Base-by-base conservation (phyloP, 1,284 basidiomycete species). In the Leccinum angustisporum region DNA sequence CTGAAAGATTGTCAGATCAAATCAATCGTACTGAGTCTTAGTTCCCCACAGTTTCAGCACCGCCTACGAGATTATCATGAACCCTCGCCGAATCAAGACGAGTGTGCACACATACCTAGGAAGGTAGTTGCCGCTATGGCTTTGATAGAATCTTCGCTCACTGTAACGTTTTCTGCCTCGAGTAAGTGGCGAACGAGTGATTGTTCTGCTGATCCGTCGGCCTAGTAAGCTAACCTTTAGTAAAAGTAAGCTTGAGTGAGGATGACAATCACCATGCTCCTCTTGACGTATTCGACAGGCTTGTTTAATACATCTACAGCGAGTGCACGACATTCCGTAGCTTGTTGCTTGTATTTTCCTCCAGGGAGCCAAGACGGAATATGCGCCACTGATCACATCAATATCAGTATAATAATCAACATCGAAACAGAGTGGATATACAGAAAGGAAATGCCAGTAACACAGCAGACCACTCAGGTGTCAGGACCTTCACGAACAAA, bases 331-430 rank as follows among this genome's bases (percentile, higher is more conserved):
- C 71, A 68, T 36, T 71, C 66, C 9, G 55, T 61, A 25, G 74
- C 74, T 5, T 53, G 58, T 55, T 63, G 67, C 34, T 75, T 72
- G 57, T 72, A 74, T 8, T 16, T 31, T 4, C 73, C 70, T 10
- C 78, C 76, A 0, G 79, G 78, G 18, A 79, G 58, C 76, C 76
- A 81, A 1, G 69, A 59, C 0, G 79, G 79, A 46, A 80, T 61
- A 27, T 67, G 13, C 62, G 59, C 56, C 62, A 76, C 71, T 72
- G 10, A 48, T 10, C 46, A 34, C 27, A 1, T 52, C 13, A 65
- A 74, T 21, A 67, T 60, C 66, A 67, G 25, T n/a, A 6, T 25
- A 36, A 16, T 5, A 71, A 72, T 34, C 61, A 67, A 50, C 50
- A 63, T 46, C 5, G 16, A 13, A 54, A 25, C 13, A 2, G n/a